Evolutionary conservation across 2,329 filamentous ascomycete species (phyloP).

Genomic region (Scorias spongiosa): DNA sequence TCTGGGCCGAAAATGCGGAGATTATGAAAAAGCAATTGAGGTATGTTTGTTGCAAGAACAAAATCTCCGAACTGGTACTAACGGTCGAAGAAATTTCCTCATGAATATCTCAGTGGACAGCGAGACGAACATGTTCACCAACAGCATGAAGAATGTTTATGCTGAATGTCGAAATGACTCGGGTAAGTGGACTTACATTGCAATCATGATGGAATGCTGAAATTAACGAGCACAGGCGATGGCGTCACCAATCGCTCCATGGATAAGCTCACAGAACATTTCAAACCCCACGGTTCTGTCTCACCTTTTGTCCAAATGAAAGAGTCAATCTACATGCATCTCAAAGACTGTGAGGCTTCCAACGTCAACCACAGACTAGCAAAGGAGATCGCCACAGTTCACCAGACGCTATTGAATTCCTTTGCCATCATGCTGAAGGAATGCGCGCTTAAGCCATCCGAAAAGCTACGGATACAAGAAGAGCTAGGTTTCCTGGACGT

Average conservation of each 20-base stretch:
- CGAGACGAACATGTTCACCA: background rate
- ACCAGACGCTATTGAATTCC: too few species aligned
- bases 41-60: too few species aligned
- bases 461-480: too few species aligned
- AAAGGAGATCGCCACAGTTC: background rate
- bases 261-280: background rate
- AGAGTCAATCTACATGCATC: background rate
- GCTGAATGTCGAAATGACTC: background rate
- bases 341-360: background rate
- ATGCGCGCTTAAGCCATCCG: too few species aligned
- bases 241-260: background rate
- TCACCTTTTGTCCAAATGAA: background rate
- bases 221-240: background rate
- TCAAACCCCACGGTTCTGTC: background rate
- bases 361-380: background rate
- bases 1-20: too few species aligned
- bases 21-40: too few species aligned
- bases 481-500: too few species aligned
- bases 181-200: background rate
- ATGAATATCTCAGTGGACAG: background rate
- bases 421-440: too few species aligned
- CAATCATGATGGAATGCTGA: background rate
- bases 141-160: background rate
- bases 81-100: background rate
- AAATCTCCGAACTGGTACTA: too few species aligned